These are phyloP conservation scores for Talaromyces piceae DNA, from an alignment of 2,329 filamentous ascomycete genomes.

Conservation along the genomic window DNA sequence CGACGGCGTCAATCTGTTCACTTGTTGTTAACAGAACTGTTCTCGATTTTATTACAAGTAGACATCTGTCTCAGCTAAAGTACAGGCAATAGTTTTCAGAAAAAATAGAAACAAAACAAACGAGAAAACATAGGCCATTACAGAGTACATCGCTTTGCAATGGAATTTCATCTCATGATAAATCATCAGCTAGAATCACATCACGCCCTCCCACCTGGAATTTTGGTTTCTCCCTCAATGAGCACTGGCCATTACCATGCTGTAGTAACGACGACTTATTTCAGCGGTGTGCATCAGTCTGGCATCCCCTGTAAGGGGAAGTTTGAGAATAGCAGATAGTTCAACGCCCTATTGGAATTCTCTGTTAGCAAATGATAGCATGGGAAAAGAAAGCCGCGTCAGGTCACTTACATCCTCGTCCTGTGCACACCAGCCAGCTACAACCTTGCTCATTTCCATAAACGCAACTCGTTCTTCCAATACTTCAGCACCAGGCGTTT, in stretches of 20 bases:
- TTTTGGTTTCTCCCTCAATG: slow-evolving; percentile 18
- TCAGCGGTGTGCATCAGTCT: slow-evolving; percentile 63
- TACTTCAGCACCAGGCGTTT: slow-evolving; percentile 46
- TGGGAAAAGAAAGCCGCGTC: not conserved
- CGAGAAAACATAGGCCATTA: not conserved
- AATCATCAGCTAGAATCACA: not conserved
- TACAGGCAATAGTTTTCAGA: not conserved
- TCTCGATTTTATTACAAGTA: not conserved
- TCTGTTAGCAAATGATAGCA: slow-evolving; percentile 10
- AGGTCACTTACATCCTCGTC: slow-evolving; percentile 50
- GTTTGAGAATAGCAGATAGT: slow-evolving; percentile 31
- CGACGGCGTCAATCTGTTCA: too few species aligned
- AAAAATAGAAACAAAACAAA: not conserved
- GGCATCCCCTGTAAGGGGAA: slow-evolving; percentile 61
- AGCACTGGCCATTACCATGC: slow-evolving; percentile 51
- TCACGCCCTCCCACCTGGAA: too few species aligned
- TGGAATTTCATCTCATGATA: not conserved
- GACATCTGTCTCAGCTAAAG: not conserved
- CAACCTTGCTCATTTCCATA: slow-evolving; percentile 70
- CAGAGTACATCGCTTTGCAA: not conserved
- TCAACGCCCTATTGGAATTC: slow-evolving; percentile 21
- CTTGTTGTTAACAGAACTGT: too few species aligned
- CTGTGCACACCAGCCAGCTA: slow-evolving; percentile 59
- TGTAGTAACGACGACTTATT: slow-evolving; percentile 62
- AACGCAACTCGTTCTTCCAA: slow-evolving; percentile 63